Evolutionary conservation across 2,329 filamentous ascomycete species (phyloP).

Genomic region (Ceratocystis cacaofunesta): DNA sequence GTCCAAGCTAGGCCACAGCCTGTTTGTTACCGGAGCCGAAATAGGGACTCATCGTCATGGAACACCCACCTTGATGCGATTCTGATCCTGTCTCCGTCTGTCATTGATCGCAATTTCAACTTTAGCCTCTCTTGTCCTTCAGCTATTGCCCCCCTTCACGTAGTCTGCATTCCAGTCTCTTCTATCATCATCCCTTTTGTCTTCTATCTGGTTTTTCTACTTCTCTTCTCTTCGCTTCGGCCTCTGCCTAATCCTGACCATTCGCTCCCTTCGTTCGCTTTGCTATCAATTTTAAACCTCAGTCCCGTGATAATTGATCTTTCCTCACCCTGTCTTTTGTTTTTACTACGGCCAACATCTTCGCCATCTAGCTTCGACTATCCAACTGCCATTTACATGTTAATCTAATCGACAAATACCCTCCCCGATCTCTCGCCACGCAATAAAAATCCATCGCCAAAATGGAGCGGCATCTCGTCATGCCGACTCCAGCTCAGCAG

Average conservation of each 20-base stretch:
- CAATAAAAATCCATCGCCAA: not conserved
- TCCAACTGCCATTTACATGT: not conserved
- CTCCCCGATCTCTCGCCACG: not conserved
- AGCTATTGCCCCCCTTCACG: not conserved
- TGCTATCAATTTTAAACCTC: not conserved
- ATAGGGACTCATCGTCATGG: not conserved
- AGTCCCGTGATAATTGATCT: not conserved
- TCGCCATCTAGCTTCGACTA: not conserved
- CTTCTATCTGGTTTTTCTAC: not conserved
- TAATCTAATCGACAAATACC: not conserved
- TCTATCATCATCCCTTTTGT: not conserved
- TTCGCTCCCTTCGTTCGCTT: not conserved
- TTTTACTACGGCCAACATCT: too few species aligned
- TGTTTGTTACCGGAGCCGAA: not conserved
- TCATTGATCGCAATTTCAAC: not conserved
- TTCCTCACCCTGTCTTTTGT: not conserved
- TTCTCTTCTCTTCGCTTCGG: slow-evolving; percentile 1
- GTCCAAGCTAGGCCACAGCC: not conserved
- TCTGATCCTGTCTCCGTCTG: not conserved
- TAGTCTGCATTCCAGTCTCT: not conserved
- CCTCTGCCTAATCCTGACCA: not conserved
- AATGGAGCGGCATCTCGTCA: slow-evolving; percentile 19
- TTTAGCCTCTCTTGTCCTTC: not conserved
- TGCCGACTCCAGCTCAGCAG: slow-evolving; percentile 26
- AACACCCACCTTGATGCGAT: not conserved